Conservation (phyloP, 306 rosid species). For the Acacia confusa region DNA sequence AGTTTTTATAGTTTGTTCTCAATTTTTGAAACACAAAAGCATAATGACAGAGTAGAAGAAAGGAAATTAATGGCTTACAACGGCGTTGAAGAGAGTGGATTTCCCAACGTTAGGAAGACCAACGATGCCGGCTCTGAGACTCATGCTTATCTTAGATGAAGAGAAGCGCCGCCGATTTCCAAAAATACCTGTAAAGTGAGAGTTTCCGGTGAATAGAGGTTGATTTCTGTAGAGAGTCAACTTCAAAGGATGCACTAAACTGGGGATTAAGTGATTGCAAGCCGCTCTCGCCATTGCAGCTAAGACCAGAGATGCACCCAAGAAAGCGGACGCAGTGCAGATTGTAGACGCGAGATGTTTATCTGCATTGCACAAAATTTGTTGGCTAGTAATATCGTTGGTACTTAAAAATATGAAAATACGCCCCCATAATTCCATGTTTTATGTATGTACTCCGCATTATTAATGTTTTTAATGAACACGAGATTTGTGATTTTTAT, state of each 20-base stretch:
- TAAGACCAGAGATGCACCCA: not conserved
- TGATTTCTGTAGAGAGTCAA: slow-evolving; percentile 41
- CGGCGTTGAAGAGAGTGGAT: slow-evolving; percentile 96
- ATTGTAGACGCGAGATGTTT: not conserved
- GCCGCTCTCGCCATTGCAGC: slow-evolving; percentile 59
- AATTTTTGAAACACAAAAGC: not conserved
- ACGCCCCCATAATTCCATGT: not conserved
- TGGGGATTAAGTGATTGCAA: slow-evolving; percentile 51
- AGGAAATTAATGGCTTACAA: slow-evolving; percentile 48
- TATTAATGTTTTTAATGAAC: no score
- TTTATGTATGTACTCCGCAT: no score
- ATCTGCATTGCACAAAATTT: not conserved
- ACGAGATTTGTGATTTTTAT: no score
- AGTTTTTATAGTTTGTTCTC: not conserved
- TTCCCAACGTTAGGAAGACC: slow-evolving; percentile 98
- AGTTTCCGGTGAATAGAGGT: slow-evolving; percentile 37
- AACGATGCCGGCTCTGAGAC: slow-evolving; percentile 90
- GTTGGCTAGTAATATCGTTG: not conserved
- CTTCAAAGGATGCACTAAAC: slow-evolving; percentile 62
- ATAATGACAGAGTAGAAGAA: not conserved
- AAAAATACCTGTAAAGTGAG: slow-evolving; percentile 35
- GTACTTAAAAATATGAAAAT: no score
- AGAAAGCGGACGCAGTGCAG: not conserved
- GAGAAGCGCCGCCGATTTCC: slow-evolving; percentile 57
- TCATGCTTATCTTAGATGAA: slow-evolving; percentile 81